A percentile compares a stretch with the other conserved stretches of the same genome.
These are phyloP conservation scores for Tylopilus intermedius DNA, from an alignment of 768 basidiomycete species.

Conservation along the genomic window DNA sequence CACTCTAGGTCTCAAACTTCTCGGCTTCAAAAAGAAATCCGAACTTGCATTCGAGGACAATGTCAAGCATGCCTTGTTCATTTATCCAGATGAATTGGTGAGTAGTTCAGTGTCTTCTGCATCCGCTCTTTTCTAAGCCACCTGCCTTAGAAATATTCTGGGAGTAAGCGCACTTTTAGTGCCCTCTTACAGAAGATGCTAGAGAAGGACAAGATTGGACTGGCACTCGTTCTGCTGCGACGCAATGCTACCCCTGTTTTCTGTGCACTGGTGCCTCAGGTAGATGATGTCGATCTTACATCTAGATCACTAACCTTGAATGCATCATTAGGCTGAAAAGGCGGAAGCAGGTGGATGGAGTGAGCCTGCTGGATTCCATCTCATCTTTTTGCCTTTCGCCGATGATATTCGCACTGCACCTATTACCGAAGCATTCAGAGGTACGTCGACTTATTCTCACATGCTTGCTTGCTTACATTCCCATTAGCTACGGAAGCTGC, in stretches of 20 bases:
- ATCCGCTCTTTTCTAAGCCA: neutral
- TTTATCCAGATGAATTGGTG: constrained; percentile 90
- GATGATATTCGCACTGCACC: constrained; percentile 88
- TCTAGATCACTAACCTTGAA: neutral
- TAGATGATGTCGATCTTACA: constrained; percentile 23
- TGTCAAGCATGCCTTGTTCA: constrained; percentile 84
- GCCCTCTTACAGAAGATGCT: constrained; percentile 81
- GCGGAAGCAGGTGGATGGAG: constrained; percentile 66
- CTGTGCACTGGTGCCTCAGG: constrained; percentile 85
- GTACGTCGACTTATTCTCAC: constrained; percentile 33
- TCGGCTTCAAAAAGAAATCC: constrained; percentile 80
- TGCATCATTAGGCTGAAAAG: constrained; percentile 55
- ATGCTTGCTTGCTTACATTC: neutral
- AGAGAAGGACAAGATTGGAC: constrained; percentile 74
- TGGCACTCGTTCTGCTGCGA: constrained; percentile 68
- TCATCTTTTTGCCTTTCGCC: constrained; percentile 89
- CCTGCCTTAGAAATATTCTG: constrained; percentile 61
- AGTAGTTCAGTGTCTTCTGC: constrained; percentile 11
- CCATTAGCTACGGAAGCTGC: constrained; percentile 61
- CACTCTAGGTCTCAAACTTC: constrained; percentile 70
- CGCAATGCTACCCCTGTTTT: constrained; percentile 73
- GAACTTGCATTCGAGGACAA: constrained; percentile 83
- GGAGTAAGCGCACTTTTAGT: constrained; percentile 88
- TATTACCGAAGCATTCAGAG: constrained; percentile 58
- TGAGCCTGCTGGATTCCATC: constrained; percentile 87